Base-by-base conservation (phyloP, 2,329 filamentous ascomycete species). In the Monosporascus sp. region DNA sequence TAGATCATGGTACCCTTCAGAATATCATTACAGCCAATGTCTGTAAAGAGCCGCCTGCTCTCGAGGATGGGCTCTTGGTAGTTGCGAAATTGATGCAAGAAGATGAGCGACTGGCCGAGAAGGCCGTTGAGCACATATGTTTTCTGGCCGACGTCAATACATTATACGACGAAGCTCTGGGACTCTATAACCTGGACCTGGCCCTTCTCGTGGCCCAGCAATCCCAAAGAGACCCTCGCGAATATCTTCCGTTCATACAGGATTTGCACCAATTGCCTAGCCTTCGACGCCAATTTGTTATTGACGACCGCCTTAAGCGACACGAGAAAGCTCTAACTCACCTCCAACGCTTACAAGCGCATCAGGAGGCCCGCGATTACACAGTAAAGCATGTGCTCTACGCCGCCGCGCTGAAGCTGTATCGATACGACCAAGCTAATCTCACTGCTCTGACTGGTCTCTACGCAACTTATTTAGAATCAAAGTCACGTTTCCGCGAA, bases 1-100 rank as follows among this genome's bases (percentile, higher is more conserved):
- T 85, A 70, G 70, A 88, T 82, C 71, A 69, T 35, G 63, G 60
- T 11, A 68, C 63, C 24, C 70, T 97, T 41, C 93, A 97, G 65
- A 97, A 96, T 67, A 87, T 94, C 58, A 89, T 99, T 65, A 97
- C 94, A 0, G 89, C 93, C 1, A 88, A 97, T 65, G 90, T 97
- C 37, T 97, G 91, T 80, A 99, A 97, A 69, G 82, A 78, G 4
- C 94, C 94, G 0, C 91, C 94, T 7, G 93, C 96, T 49, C 80
- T 97, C 1, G 89, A 95, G 54, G 87, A 93, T 56, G 94, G 91
- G 3, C 76, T 99, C 49, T 74, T 74, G 2, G 84, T 97, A 35
- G 89, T 97, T 37, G 87, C 90, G 4, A 80, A 85, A 51, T 74
- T 99, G 37, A 81, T 85, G 76, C 78, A 81, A 52, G 80, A 87